Percentiles rank a stretch among this genome's conserved stretches.
Evolutionary conservation across 139 green algal genomes (phyloP).

Genomic region (Chlorella sorokiniana): DNA sequence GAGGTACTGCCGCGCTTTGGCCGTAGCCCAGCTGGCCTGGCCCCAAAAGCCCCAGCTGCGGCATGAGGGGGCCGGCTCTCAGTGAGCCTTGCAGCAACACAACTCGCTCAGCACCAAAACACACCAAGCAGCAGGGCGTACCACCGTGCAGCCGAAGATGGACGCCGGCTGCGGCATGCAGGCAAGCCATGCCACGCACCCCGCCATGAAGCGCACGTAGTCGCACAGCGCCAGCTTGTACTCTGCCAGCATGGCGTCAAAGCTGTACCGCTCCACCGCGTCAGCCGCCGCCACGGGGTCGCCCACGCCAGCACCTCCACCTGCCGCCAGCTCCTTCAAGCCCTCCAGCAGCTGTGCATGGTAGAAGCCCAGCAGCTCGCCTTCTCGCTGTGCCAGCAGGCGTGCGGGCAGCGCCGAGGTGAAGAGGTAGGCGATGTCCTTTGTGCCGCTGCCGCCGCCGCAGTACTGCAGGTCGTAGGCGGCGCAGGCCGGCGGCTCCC

Average conservation of each 20-base stretch:
- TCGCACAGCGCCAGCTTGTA: constrained; percentile 39
- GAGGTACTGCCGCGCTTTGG: neutral
- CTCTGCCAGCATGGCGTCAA: constrained; percentile 2
- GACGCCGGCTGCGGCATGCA: neutral
- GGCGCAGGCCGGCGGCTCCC: constrained; percentile 6
- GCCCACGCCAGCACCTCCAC: neutral
- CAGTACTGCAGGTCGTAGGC: constrained; percentile 57
- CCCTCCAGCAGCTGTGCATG: constrained; percentile 27
- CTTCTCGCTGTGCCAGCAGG: constrained; percentile 37
- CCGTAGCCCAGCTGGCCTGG: constrained; percentile 10
- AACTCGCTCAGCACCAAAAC: no score
- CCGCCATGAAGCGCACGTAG: constrained; percentile 67
- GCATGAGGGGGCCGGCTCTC: no score
- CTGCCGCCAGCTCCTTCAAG: constrained; percentile 9
- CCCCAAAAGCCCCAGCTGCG: constrained; percentile 33
- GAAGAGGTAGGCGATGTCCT: constrained; percentile 67
- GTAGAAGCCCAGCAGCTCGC: constrained; percentile 56
- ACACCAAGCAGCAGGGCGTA: no score
- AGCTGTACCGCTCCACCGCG: constrained; percentile 17
- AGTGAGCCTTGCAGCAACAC: no score
- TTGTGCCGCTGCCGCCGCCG: constrained; percentile 51
- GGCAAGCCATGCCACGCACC: constrained; percentile 26
- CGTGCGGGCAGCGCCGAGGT: constrained; percentile 41
- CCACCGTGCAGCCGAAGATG: no score
- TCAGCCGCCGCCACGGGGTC: neutral